phyloP scores from a whole-genome alignment of 495 filamentous ascomycete species.

The Talaromyces wortmannii region DNA sequence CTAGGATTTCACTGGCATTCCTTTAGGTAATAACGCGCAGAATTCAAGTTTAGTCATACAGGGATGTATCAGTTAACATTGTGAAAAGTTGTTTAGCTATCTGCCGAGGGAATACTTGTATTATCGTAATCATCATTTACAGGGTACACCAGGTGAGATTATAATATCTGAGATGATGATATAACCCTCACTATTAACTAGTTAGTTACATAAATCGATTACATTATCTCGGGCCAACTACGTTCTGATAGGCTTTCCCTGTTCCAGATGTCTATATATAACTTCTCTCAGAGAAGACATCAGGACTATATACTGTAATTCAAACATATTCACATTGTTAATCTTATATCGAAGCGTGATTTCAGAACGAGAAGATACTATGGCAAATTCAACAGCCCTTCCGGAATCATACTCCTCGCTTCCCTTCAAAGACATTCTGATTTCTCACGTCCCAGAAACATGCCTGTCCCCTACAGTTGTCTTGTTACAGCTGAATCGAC shows the following conservation, averaged over 20 bases:
- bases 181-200: neutral
- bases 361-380: neutral
- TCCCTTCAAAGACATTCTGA: no score
- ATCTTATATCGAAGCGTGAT: neutral
- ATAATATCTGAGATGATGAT: neutral
- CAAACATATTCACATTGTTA: neutral
- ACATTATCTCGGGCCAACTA: neutral
- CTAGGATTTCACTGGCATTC: neutral
- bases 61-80: neutral
- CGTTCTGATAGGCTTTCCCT: neutral
- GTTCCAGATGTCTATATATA: neutral
- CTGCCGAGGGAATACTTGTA: neutral
- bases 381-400: no score
- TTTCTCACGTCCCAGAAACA: no score
- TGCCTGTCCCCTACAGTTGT: no score
- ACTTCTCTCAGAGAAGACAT: neutral
- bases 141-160: neutral
- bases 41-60: no score
- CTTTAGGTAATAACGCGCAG: neutral
- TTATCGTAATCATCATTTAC: neutral
- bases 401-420: no score
- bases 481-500: no score
- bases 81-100: neutral
- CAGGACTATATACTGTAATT: no score
- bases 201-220: neutral